phyloP scores from a whole-genome alignment of 768 basidiomycete genomes.

The Leccinum obscurum region DNA sequence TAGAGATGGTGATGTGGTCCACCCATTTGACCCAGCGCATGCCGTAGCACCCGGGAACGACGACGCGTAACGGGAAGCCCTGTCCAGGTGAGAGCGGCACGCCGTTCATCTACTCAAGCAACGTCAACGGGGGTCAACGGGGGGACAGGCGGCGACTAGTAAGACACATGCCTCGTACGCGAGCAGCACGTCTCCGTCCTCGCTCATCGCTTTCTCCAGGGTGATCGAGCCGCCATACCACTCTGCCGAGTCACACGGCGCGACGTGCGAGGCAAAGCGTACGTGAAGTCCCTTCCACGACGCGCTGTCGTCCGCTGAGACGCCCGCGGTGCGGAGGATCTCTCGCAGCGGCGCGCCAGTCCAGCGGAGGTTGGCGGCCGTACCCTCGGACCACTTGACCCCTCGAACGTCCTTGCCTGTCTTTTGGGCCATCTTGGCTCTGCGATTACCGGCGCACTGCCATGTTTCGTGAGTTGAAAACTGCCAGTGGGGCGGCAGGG shows the following conservation, averaged over 20 bases:
- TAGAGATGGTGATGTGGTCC: slow-evolving; percentile 55
- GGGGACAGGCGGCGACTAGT: not conserved
- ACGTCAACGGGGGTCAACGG: slow-evolving; percentile 2
- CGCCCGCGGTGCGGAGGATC: slow-evolving; percentile 47
- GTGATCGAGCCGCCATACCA: slow-evolving; percentile 68
- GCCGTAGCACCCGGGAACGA: slow-evolving; percentile 66
- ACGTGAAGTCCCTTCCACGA: slow-evolving; percentile 43
- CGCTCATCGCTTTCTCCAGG: slow-evolving; percentile 47
- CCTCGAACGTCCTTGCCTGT: slow-evolving; percentile 51
- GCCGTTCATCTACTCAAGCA: slow-evolving; percentile 53
- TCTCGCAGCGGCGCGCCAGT: slow-evolving; percentile 59
- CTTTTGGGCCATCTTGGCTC: slow-evolving; percentile 60
- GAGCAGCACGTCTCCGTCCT: slow-evolving; percentile 53
- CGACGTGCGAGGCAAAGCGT: slow-evolving; percentile 60
- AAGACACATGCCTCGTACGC: slow-evolving; percentile 46
- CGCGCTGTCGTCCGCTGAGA: slow-evolving; percentile 26
- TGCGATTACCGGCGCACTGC: slow-evolving; percentile 66
- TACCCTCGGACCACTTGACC: slow-evolving; percentile 65
- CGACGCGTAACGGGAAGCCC: slow-evolving; percentile 65
- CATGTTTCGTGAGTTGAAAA: not conserved
- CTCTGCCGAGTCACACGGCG: slow-evolving; percentile 58
- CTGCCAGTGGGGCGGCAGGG: not conserved
- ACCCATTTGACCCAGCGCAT: slow-evolving; percentile 81
- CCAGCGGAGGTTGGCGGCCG: slow-evolving; percentile 72
- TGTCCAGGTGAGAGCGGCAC: slow-evolving; percentile 57